These are phyloP conservation scores for Saksenaea oblongispora DNA, from an alignment of 371 early-diverging fungal genomes.

Conservation along the genomic window DNA sequence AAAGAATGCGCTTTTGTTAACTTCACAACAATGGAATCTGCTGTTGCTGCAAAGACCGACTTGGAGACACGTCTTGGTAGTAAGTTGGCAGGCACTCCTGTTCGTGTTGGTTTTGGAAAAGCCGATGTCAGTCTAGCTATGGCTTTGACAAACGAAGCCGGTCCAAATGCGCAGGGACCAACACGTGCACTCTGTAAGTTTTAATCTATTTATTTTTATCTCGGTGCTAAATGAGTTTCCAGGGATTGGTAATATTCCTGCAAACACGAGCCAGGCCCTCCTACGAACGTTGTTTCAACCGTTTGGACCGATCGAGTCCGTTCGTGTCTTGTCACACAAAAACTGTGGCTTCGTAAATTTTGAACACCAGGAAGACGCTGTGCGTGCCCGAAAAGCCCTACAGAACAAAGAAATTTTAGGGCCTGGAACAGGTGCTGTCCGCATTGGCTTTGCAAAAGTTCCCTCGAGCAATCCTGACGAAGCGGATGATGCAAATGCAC, in stretches of 20 bases:
- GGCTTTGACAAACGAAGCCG: slow-evolving; percentile 53
- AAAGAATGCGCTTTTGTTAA: slow-evolving; percentile 52
- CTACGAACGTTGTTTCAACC: slow-evolving; percentile 75
- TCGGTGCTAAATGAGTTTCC: background rate
- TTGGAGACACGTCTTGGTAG: slow-evolving; percentile 23
- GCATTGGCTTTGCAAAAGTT: slow-evolving; percentile 91
- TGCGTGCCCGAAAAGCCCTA: slow-evolving; percentile 81
- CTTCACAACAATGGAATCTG: slow-evolving; percentile 36
- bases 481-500: background rate
- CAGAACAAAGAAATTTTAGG: slow-evolving; percentile 90
- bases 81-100: slow-evolving; percentile 25
- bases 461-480: slow-evolving; percentile 23
- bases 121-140: slow-evolving; percentile 43
- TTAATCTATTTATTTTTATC: background rate
- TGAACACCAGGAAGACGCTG: slow-evolving; percentile 85
- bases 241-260: slow-evolving; percentile 96
- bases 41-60: slow-evolving; percentile 38
- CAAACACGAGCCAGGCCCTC: slow-evolving; percentile 76
- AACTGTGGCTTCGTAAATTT: slow-evolving; percentile 98
- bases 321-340: slow-evolving; percentile 93
- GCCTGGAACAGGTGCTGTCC: slow-evolving; percentile 72
- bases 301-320: slow-evolving; percentile 92
- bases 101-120: slow-evolving; percentile 40
- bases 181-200: slow-evolving; percentile 50
- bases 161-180: slow-evolving; percentile 43